Percentiles rank a stretch among this genome's conserved stretches.
Evolutionary conservation across 495 filamentous ascomycete species (phyloP).

Genomic region (Geoglossum glabrum): DNA sequence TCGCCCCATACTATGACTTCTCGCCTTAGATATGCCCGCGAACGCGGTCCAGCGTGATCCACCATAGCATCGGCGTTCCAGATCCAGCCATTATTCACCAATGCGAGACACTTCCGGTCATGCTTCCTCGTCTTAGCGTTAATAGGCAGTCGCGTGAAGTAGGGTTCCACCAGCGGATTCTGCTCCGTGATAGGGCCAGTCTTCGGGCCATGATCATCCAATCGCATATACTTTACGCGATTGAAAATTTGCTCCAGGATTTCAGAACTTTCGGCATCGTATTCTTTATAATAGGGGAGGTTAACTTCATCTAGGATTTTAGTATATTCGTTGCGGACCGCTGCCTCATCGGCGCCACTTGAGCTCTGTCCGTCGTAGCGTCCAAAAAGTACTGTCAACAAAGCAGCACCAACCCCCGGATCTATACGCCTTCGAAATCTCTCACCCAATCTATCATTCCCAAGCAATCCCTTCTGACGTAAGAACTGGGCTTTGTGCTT

Average conservation of each 20-base stretch:
- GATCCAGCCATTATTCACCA: slow-evolving; percentile 97
- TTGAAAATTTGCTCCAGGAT: slow-evolving; percentile 85
- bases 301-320: slow-evolving; percentile 70
- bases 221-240: slow-evolving; percentile 74
- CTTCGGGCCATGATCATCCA: slow-evolving; percentile 84
- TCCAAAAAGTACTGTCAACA: slow-evolving; percentile 50
- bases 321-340: slow-evolving; percentile 21
- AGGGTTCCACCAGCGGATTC: slow-evolving; percentile 77
- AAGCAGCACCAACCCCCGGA: slow-evolving; percentile 42
- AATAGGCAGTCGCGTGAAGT: slow-evolving; percentile 78
- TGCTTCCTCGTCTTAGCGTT: slow-evolving; percentile 66
- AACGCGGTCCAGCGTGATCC: slow-evolving; percentile 80
- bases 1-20: slow-evolving; percentile 98
- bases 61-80: slow-evolving; percentile 89
- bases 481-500: slow-evolving; percentile 42
- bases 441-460: slow-evolving; percentile 53
- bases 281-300: slow-evolving; percentile 72
- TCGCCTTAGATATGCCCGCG: slow-evolving; percentile 72
- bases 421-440: slow-evolving; percentile 52
- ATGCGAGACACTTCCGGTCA: slow-evolving; percentile 50
- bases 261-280: slow-evolving; percentile 60
- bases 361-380: slow-evolving; percentile 32
- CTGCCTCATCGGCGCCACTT: slow-evolving; percentile 22
- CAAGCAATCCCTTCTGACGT: slow-evolving; percentile 39
- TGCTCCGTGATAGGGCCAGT: slow-evolving; percentile 54